Evolutionary conservation across 768 basidiomycete species (phyloP).

Genomic region (Hygrocybe punicea): DNA sequence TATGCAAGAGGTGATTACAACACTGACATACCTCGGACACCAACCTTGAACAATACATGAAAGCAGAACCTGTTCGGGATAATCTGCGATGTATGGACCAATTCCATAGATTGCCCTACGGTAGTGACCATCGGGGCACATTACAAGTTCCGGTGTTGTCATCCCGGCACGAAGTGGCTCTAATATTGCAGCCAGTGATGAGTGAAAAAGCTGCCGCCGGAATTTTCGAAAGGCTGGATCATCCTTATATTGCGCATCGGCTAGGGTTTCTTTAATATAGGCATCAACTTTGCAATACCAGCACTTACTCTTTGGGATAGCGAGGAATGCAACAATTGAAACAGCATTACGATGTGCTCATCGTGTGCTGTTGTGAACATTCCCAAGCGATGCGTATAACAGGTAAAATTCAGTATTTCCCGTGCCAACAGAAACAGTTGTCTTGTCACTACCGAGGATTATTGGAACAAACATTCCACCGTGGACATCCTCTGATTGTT

Average conservation of each 20-base stretch:
- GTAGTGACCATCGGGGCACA: slow-evolving; percentile 31
- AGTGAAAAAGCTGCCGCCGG: slow-evolving; percentile 29
- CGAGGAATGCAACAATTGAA: slow-evolving; percentile 30
- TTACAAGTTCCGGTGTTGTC: slow-evolving; percentile 20
- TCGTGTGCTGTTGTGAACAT: slow-evolving; percentile 25
- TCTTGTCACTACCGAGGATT: slow-evolving; percentile 40
- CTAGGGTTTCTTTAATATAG: background rate
- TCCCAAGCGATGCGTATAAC: slow-evolving; percentile 31
- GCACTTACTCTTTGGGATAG: slow-evolving; percentile 35
- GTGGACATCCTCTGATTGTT: slow-evolving; percentile 17
- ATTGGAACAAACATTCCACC: slow-evolving; percentile 33
- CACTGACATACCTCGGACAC: slow-evolving; percentile 20
- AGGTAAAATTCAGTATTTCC: slow-evolving; percentile 40
- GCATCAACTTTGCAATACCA: background rate
- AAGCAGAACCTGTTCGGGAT: slow-evolving; percentile 36
- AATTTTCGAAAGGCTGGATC: slow-evolving; percentile 25
- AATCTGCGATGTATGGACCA: slow-evolving; percentile 39
- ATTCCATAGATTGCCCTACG: slow-evolving; percentile 28
- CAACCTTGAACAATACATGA: slow-evolving; percentile 34
- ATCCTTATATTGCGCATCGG: slow-evolving; percentile 7
- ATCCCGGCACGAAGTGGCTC: slow-evolving; percentile 21
- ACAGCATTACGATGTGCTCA: slow-evolving; percentile 31
- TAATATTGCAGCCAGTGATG: slow-evolving; percentile 23
- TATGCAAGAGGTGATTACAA: no score
- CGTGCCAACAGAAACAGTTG: slow-evolving; percentile 40